Conservation (phyloP, 2,329 filamentous ascomycete genomes). For the Ophiocordyceps sinensis region DNA sequence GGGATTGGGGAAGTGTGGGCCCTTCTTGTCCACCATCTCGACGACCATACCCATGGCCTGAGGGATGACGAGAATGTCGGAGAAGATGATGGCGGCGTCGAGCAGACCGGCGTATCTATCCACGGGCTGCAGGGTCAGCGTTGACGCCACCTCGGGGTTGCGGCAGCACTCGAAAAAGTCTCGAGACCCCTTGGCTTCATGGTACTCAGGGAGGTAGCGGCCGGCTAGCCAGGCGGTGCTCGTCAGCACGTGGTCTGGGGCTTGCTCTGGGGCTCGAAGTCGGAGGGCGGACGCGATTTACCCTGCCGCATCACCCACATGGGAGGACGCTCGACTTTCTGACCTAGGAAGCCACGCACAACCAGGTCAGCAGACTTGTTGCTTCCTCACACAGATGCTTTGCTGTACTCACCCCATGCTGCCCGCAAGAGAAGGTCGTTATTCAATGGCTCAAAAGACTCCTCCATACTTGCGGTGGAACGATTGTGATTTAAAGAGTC, state of each 20-base stretch:
- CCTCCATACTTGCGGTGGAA: conserved; percentile 33
- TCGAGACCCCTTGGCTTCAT: conserved; percentile 75
- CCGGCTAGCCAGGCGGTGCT: conserved; percentile 45
- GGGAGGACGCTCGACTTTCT: conserved; percentile 82
- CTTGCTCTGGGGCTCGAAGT: neutral
- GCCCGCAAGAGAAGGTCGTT: conserved; percentile 88
- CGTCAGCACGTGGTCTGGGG: neutral
- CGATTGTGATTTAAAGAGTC: neutral
- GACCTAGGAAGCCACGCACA: conserved; percentile 35
- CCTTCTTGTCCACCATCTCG: conserved; percentile 96
- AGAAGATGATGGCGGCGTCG: conserved; percentile 97
- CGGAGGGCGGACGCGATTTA: conserved; percentile 21
- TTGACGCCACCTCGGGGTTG: conserved; percentile 80
- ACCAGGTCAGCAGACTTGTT: too few relatives aligned
- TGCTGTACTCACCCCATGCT: conserved; percentile 55
- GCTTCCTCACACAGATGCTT: too few relatives aligned
- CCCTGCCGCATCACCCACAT: conserved; percentile 99
- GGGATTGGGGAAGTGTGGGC: conserved; percentile 83
- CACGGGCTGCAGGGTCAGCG: conserved; percentile 84
- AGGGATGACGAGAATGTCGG: conserved; percentile 92
- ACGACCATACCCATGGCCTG: conserved; percentile 98
- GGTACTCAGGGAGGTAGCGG: conserved; percentile 94
- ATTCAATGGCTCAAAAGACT: conserved; percentile 68
- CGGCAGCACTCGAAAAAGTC: conserved; percentile 99
- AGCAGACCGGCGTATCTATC: conserved; percentile 82